Conservation (phyloP, 2,329 filamentous ascomycete species). For the Chalaropsis ovoidea region DNA sequence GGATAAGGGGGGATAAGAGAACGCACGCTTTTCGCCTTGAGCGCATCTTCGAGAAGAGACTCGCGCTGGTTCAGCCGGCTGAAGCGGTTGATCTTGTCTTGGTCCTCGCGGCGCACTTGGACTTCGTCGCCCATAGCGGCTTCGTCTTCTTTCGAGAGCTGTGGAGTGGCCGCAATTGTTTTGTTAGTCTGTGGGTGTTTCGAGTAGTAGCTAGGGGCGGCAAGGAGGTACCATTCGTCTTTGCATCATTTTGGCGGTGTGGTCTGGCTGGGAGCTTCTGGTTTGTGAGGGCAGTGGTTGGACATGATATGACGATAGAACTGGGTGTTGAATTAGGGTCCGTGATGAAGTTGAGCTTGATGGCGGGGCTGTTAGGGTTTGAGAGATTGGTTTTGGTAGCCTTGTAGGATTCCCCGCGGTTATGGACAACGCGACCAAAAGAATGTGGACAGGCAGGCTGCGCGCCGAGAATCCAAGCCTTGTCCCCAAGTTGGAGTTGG, state of each 20-base stretch:
- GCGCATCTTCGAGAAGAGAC: slow-evolving; percentile 63
- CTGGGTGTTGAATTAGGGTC: neutral
- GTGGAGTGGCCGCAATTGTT: too few relatives aligned
- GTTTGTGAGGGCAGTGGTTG: too few relatives aligned
- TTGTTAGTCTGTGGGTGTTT: slow-evolving; percentile 25
- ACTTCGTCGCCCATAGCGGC: slow-evolving; percentile 67
- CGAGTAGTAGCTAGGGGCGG: neutral
- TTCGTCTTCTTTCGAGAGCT: slow-evolving; percentile 95
- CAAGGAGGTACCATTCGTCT: slow-evolving; percentile 46
- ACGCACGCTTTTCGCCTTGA: slow-evolving; percentile 67
- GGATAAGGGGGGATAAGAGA: neutral
- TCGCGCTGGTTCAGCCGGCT: slow-evolving; percentile 87
- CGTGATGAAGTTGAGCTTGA: neutral
- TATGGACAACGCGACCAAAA: slow-evolving; percentile 7
- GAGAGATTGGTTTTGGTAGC: slow-evolving; percentile 2
- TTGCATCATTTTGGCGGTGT: slow-evolving; percentile 42
- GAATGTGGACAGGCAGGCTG: neutral
- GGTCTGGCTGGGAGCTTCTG: slow-evolving; percentile 27
- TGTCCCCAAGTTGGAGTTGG: neutral
- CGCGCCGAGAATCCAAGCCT: neutral
- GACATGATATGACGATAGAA: too few relatives aligned
- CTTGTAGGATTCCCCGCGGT: slow-evolving; percentile 7
- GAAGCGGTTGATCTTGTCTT: slow-evolving; percentile 98
- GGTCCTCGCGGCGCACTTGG: slow-evolving; percentile 90
- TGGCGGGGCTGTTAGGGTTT: slow-evolving; percentile 12